Percentiles rank a stretch among this genome's conserved stretches.
Conservation (phyloP, 2,329 filamentous ascomycete species). For the Scedosporium dehoogii region DNA sequence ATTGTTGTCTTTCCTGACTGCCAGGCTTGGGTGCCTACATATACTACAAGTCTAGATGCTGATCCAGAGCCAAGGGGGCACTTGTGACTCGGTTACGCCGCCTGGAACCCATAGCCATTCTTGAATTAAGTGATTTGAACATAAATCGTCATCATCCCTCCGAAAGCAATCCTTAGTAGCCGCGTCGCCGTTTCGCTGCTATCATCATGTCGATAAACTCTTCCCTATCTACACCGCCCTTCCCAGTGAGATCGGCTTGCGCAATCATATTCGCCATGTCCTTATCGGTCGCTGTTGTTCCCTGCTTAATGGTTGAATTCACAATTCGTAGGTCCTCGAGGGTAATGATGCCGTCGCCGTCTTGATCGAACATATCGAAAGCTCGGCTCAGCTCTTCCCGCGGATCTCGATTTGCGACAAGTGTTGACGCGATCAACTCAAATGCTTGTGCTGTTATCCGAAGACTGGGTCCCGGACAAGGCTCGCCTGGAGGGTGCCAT, state of each 20-base stretch:
- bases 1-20: not conserved
- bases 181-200: constrained; percentile 12
- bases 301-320: constrained; percentile 80
- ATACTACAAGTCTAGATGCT: not conserved
- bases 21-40: not conserved
- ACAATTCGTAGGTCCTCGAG: constrained; percentile 80
- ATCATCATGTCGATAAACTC: constrained; percentile 58
- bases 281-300: constrained; percentile 71
- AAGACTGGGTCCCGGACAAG: constrained; percentile 51
- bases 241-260: constrained; percentile 91
- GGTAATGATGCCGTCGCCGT: constrained; percentile 83
- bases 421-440: constrained; percentile 65
- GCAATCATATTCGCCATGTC: constrained; percentile 95
- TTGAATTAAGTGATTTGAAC: not conserved
- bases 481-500: constrained; percentile 42
- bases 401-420: constrained; percentile 76
- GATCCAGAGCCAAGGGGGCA: not conserved
- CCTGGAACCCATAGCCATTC: not conserved
- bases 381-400: constrained; percentile 84
- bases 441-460: constrained; percentile 65
- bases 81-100: not conserved
- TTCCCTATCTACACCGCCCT: constrained; percentile 64
- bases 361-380: constrained; percentile 87
- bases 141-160: not conserved
- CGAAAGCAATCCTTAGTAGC: constrained; percentile 5